Evolutionary conservation across 2,329 filamentous ascomycete genomes (phyloP), one percentile per base, ranked within the genome.

Genomic region (Colletotrichum filicis): DNA sequence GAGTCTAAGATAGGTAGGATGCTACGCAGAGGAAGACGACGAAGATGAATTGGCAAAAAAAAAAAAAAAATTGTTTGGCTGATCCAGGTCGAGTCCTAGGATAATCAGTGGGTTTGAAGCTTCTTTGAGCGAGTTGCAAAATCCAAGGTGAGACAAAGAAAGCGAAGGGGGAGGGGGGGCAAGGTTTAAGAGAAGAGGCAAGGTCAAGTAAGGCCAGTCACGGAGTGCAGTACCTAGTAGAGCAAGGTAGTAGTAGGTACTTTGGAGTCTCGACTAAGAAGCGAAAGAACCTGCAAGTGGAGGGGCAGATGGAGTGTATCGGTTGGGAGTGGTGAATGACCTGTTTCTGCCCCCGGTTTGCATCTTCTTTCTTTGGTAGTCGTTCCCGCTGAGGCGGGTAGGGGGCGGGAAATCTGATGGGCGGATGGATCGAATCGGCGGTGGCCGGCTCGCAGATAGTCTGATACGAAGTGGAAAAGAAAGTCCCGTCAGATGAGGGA

Each of bases 121-220:
- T 71, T 71, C 55, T 60, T 11, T 37, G 66, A 37, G 53, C 42
- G 69, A 42, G 65, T 72, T 69, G 66, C 68, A 69, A 58, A 72
- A 72, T 63, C 42, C 24, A 42, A 63, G 24, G 65, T 59, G 46
- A 72, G 69, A 72, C 69, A 72, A 69, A 64, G 65, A 72, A 69
- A 69, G 56, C 58, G n/a, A 63, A 32, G 11, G 16, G 28, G 26
- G 42, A 16, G 19, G 28, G 28, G 46, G 63, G 63, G 30, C 16
- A 58, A 68, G 68, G 16, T 26, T 52, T 55, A 24, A 42, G 66
- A 68, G 55, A 56, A 37, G 26, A 73, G 46, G 37, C 52, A 32
- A 72, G 53, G 49, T 56, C 37, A 65, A 56, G 63, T 4, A 42
- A 42, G 37, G 37, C 37, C 14, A 42, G 37, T 42, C 37, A 42